Evolutionary conservation across 1,284 basidiomycete genomes (phyloP).

Genomic region (Fistulinella cinereoalba): DNA sequence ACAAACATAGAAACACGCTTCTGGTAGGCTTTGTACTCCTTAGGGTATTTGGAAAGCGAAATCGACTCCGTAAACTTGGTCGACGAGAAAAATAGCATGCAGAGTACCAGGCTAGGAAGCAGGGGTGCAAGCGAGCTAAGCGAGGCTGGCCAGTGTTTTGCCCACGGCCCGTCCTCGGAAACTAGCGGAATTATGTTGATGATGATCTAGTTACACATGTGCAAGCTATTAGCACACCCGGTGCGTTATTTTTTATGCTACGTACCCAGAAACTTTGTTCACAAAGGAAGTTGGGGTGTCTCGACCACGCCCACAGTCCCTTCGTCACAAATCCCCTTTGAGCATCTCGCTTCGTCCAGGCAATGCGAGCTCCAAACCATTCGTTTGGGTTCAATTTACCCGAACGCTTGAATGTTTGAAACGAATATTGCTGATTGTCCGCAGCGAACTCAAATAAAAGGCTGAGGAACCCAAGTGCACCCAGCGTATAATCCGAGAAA

Average conservation of each 20-base stretch:
- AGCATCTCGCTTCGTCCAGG: conserved; percentile 66
- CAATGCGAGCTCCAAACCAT: conserved; percentile 63
- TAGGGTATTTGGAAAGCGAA: conserved; percentile 72
- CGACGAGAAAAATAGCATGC: conserved; percentile 68
- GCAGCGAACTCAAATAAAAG: conserved; percentile 74
- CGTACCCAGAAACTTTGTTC: conserved; percentile 88
- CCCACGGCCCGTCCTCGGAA: conserved; percentile 41
- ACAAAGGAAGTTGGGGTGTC: conserved; percentile 91
- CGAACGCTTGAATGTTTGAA: conserved; percentile 75
- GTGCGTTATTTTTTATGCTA: not conserved
- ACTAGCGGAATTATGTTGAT: conserved; percentile 67
- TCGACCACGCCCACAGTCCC: conserved; percentile 82
- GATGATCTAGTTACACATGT: conserved; percentile 54
- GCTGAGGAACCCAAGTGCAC: conserved; percentile 55
- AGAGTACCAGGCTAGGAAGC: conserved; percentile 56
- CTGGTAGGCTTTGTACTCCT: conserved; percentile 70
- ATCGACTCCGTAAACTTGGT: conserved; percentile 82
- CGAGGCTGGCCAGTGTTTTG: conserved; percentile 26
- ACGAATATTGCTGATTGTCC: conserved; percentile 90
- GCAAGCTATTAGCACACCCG: not conserved
- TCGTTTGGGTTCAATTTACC: conserved; percentile 45
- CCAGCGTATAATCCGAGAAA: conserved; percentile 65
- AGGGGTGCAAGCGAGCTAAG: conserved; percentile 41
- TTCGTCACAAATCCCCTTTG: conserved; percentile 82
- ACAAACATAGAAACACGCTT: conserved; percentile 82